Base-by-base conservation (phyloP, 225 moss, liverwort and hornwort species). In the Lunularia cruciata region DNA sequence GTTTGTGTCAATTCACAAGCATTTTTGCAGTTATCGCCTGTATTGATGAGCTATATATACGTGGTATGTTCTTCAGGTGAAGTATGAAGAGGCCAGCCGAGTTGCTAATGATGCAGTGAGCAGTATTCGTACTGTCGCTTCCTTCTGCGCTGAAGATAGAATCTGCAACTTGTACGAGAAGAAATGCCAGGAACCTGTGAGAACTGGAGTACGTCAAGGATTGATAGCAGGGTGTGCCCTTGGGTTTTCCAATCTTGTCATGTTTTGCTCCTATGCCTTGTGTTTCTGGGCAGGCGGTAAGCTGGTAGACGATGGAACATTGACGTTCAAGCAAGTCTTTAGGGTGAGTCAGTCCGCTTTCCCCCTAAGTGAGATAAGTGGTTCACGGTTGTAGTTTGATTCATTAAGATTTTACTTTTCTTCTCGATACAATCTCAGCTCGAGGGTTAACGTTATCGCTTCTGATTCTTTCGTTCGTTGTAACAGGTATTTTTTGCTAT, bases 401-500 rank as follows among this genome's bases (percentile, higher is more conserved):
- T 43, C 12, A 43, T 16, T 0, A 43, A 2, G 27, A 12, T 20
- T 23, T 6, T 51, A 52, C 23, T 18, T 1, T 11, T 32, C 6
- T 13, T 32, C 15, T 13, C 31, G 8, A 28, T 42, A 42, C 7
- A 18, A 18, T 48, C 47, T 18, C 47, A 48, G 8, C 47, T 48
- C 19, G 2, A 48, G 22, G 19, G 5, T 1, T 12, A n/a, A 18
- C 34, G 38, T 38, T 63, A 38, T 38, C 40, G 6, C 40, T 40
- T 40, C 42, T 63, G 14, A 38, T 22, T 10, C 2, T 62, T 8
- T 63, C 2, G 14, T 14, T 16, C 47, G 31, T 46, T 47, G 12
- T n/a, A 23, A 32, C 70, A 81, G 81, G 81, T 81, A 14, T 87
- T 92, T 68, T 89, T 92, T 57, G 84, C 84, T 27, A 80, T 92